Evolutionary conservation across 345 rosid genomes (phyloP).

Genomic region (Dipteronia dyeriana): DNA sequence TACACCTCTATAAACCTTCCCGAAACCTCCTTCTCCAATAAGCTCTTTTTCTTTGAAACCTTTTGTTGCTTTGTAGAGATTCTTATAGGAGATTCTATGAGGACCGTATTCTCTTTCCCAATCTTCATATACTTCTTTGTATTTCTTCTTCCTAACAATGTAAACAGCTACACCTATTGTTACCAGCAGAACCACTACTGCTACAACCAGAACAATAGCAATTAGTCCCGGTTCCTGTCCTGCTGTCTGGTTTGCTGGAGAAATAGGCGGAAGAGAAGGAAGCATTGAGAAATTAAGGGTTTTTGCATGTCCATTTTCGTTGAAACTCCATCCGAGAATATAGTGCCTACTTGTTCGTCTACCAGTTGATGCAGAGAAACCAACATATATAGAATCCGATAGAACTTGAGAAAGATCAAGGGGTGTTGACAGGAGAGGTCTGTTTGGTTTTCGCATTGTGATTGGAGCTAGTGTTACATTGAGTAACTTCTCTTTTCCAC

Average conservation of each 20-base stretch:
- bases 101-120: constrained; percentile 53
- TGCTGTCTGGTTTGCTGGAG: constrained; percentile 1
- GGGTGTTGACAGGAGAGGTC: not conserved
- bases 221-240: constrained; percentile 14
- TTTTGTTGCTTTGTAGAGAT: constrained; percentile 42
- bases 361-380: constrained; percentile 35
- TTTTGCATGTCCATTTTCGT: constrained; percentile 44
- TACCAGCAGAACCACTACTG: constrained; percentile 12
- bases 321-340: constrained; percentile 23
- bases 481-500: not conserved
- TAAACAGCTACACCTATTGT: constrained; percentile 26
- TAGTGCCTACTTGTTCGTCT: not conserved
- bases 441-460: constrained; percentile 1
- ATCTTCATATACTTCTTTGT: constrained; percentile 41
- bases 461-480: constrained; percentile 21
- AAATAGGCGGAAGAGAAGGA: constrained; percentile 44
- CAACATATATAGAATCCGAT: constrained; percentile 10
- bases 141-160: constrained; percentile 31
- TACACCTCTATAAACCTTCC: constrained; percentile 45
- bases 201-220: constrained; percentile 24
- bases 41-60: constrained; percentile 41
- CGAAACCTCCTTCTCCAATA: constrained; percentile 49
- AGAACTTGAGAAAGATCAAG: constrained; percentile 28
- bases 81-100: constrained; percentile 38
- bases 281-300: constrained; percentile 46